Conservation (phyloP, 2,329 filamentous ascomycete genomes). For the Dactylonectria macrodidyma region DNA sequence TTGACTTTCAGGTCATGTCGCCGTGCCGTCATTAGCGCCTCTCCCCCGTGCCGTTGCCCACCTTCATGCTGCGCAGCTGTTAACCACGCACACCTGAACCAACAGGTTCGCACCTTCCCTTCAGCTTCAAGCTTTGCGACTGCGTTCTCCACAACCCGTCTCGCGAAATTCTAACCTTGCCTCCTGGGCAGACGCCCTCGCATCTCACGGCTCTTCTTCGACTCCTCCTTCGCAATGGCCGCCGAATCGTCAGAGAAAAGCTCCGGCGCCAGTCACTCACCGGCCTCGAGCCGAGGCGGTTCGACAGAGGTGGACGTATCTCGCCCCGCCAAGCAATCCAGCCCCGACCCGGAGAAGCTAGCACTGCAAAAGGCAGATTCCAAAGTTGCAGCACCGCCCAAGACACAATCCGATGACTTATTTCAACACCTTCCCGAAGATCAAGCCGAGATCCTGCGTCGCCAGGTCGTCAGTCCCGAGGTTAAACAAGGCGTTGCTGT, state of each 20-base stretch:
- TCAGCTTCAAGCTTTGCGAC: neutral
- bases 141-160: slow-evolving; percentile 5
- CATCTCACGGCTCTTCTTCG: neutral
- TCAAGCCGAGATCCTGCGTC: slow-evolving; percentile 77
- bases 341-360: slow-evolving; percentile 36
- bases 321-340: slow-evolving; percentile 33
- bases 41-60: neutral
- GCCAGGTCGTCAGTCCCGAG: slow-evolving; percentile 76
- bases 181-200: neutral
- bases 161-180: neutral
- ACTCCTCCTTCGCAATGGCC: slow-evolving; percentile 38
- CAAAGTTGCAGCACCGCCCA: slow-evolving; percentile 52
- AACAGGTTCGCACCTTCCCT: neutral
- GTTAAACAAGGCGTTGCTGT: slow-evolving; percentile 75
- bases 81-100: slow-evolving; percentile 3
- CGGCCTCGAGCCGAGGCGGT: slow-evolving; percentile 54
- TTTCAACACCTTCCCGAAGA: slow-evolving; percentile 75
- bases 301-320: slow-evolving; percentile 49
- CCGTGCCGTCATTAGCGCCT: slow-evolving; percentile 1
- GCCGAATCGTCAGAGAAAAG: slow-evolving; percentile 45
- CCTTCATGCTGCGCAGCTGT: neutral
- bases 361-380: slow-evolving; percentile 61
- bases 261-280: slow-evolving; percentile 44
- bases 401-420: slow-evolving; percentile 63
- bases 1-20: slow-evolving; percentile 2